Evolutionary conservation across 192 early-diverging fungal species (phyloP).

Genomic region (Linnemannia zychae): DNA sequence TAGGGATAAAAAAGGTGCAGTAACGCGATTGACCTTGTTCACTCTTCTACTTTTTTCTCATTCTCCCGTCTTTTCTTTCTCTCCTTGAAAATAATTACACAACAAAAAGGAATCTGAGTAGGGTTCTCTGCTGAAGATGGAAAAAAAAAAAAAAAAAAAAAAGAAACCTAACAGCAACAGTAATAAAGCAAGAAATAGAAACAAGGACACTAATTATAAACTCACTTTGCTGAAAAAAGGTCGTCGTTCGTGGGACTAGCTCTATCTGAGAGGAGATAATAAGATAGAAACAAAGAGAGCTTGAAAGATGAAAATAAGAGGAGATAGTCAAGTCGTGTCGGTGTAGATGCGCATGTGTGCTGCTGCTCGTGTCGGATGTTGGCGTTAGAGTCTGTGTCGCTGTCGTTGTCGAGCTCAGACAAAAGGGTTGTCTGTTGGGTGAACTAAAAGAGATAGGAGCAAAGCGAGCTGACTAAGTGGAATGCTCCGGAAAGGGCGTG

Average conservation of each 20-base stretch:
- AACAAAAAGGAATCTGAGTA: background rate
- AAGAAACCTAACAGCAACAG: background rate
- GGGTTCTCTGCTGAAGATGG: background rate
- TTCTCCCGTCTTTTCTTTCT: background rate
- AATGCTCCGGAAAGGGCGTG: background rate
- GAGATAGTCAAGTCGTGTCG: background rate
- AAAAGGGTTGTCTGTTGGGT: background rate
- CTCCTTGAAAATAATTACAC: background rate
- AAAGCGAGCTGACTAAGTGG: background rate
- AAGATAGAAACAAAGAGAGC: background rate
- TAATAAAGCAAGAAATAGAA: background rate
- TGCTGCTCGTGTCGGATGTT: too few species aligned
- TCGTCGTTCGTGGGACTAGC: background rate
- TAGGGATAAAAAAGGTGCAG: too few species aligned
- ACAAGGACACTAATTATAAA: background rate
- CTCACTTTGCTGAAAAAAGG: background rate
- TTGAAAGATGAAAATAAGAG: too few species aligned
- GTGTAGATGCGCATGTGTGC: too few species aligned
- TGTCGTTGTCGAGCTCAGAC: background rate
- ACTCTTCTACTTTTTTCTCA: background rate
- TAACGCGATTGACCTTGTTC: background rate
- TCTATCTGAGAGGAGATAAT: background rate
- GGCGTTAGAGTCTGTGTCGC: background rate
- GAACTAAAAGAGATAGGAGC: background rate
- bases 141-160: background rate